A percentile compares a stretch with the other conserved stretches of the same genome.
These are phyloP conservation scores for Lophiostoma macrostomum DNA, from an alignment of 495 filamentous ascomycete genomes.

Conservation along the genomic window DNA sequence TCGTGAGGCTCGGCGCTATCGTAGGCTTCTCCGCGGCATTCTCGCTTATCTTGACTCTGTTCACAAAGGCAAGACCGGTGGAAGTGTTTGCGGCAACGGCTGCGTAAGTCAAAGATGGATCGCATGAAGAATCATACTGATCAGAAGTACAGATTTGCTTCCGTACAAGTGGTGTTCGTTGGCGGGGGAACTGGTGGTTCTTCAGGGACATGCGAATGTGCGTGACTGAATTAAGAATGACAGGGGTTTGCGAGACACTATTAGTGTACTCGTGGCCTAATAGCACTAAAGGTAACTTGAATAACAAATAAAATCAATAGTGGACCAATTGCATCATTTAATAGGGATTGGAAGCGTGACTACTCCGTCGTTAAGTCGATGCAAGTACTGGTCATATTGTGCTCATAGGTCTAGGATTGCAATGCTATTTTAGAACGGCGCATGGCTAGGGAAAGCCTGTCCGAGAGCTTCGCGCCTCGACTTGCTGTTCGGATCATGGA, in stretches of 20 bases:
- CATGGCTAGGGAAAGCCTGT: too few species aligned
- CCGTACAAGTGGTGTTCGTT: not conserved
- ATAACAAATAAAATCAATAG: too few species aligned
- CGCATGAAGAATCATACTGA: not conserved
- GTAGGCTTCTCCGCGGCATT: not conserved
- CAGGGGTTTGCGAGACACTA: too few species aligned
- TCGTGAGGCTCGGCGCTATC: not conserved
- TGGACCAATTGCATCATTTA: too few species aligned
- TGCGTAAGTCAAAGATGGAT: not conserved
- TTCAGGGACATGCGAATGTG: not conserved
- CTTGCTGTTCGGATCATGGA: slow-evolving; percentile 9
- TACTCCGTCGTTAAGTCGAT: too few species aligned
- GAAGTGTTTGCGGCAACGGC: not conserved
- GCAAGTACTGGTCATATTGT: too few species aligned
- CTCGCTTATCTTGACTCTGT: not conserved
- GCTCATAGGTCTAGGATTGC: too few species aligned
- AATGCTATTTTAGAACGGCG: too few species aligned
- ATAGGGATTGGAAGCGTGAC: too few species aligned
- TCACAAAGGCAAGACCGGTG: not conserved
- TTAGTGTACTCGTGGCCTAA: too few species aligned
- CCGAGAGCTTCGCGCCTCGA: slow-evolving; percentile 1
- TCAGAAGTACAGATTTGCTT: not conserved
- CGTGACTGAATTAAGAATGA: too few species aligned
- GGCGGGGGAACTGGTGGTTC: not conserved
- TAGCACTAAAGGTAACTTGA: too few species aligned